Base-by-base conservation (phyloP, 2,329 filamentous ascomycete species). In the Xylogone sp. region DNA sequence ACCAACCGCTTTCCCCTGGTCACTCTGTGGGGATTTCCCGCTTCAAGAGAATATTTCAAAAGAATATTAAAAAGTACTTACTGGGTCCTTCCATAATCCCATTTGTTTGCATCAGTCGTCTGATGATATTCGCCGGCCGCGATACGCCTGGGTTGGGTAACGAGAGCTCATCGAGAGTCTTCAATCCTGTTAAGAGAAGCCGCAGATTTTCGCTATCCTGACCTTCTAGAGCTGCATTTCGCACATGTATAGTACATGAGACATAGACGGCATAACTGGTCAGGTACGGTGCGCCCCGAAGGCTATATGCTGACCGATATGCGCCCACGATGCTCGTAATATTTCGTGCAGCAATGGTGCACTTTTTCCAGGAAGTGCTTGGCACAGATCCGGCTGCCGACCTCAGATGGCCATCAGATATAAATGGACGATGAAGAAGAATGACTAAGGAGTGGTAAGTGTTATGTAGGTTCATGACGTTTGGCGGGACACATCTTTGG, bases 381-480 rank as follows among this genome's bases (percentile, higher is more conserved):
- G 59, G 57, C 18, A 42, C 18, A 2, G 52, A 61, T 53, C 31
- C 62, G 5, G 34, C 4, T 56, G 22, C 61, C 58, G 59, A 58
- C 42, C 61, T 59, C 3, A 66, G 56, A 48, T 68, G 64, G 9
- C 64, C 64, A 43, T 64, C 58, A 3, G 58, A 67, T 0, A 74
- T 65, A 55, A 75, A 75, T 1, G 74, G 71, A 1, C 73, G 69
- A 51, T 76, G 71, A 9, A 76, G 65, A 0, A 76, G 62, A 44
- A 76, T 75, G 9, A 68, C 65, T 12, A 76, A 64, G 3, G 71
- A 68, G 53, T 75, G 63, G 54, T 72, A 75, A 58, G 67, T 62
- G 18, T 60, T 60, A 48, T 65, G 61, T 16, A 69, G 49, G 19
- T 64, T 61, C 49, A 69, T 63, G n/a, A 65, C 53, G 51, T 68